Base-by-base conservation (phyloP, 2,329 filamentous ascomycete genomes). In the Trichoderma sp. region DNA sequence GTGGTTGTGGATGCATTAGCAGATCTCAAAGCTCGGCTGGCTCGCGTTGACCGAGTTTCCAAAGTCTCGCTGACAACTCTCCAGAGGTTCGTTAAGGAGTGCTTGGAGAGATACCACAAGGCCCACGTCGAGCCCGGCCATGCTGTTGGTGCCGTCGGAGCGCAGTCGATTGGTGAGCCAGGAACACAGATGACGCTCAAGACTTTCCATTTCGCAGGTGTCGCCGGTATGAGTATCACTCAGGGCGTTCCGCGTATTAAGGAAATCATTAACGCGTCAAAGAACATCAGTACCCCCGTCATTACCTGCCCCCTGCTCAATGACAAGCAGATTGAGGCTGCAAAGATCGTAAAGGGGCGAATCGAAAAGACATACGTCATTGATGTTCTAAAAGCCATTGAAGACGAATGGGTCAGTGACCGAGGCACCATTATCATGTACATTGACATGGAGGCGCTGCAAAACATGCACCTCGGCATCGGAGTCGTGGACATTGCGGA, bases 201-300 rank as follows among this genome's bases (percentile, higher is more conserved):
- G 82, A 98, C 95, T 77, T 98, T 98, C 88, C 95, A 98, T 91
- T 99, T 99, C 83, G 95, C 95, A 77, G 95, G 95, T 91, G 95
- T 99, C 71, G 95, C 95, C 52, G 94, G 94, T 78, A 98, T 99
- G 95, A 97, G 93, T 86, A 97, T 99, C 76, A 99, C 95, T 0
- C 93, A 97, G 76, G 95, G 95, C 92, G 95, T 99, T 7, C 95
- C 95, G 1, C 94, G 95, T 89, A 99, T 99, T 83, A 99, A 99
- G 82, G 95, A 99, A 84, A 99, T 99, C 73, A 99, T 99, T 88
- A 99, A 99, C 80, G 95, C 95, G 6, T 97, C 93, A 9, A 97
- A 93, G 78, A 84, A 84, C 59, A 99, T 99, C 79, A 96, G 92
- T 78, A 99, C 95, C 0, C 95, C 95, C 0, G 91, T 99, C 76